Evolutionary conservation across 306 rosid species (phyloP).

Genomic region (Clitoria ternatea): DNA sequence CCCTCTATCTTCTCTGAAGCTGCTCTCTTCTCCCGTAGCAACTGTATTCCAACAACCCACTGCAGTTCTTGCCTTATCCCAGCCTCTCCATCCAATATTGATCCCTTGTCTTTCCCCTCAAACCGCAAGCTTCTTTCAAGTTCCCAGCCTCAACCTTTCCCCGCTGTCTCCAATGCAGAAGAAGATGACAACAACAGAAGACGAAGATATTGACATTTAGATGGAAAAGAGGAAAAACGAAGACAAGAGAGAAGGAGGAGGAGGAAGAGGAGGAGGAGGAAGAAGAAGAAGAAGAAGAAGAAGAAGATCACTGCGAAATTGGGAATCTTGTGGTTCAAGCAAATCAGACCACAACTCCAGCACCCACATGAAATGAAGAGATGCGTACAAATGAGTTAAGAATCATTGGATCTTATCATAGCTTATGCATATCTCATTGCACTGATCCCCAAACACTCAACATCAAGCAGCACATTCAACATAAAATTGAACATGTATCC

Average conservation of each 20-base stretch:
- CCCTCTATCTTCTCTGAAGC: too few relatives aligned
- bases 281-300: neutral
- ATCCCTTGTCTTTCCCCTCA: neutral
- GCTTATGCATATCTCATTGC: neutral
- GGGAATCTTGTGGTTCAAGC: neutral
- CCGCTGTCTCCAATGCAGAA: neutral
- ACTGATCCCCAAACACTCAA: neutral
- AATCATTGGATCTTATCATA: neutral
- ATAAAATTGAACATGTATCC: neutral
- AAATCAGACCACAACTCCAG: neutral
- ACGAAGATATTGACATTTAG: neutral
- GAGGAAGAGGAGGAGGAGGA: neutral
- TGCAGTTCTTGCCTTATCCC: too few relatives aligned
- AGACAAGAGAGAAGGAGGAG: neutral
- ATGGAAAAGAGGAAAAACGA: neutral
- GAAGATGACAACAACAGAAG: neutral
- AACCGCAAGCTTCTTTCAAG: neutral
- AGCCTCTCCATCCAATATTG: neutral
- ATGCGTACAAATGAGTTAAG: neutral
- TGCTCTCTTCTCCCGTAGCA: too few relatives aligned
- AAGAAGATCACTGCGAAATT: neutral
- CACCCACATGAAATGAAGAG: neutral
- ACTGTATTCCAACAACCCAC: too few relatives aligned
- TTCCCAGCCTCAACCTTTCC: neutral
- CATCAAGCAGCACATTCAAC: neutral